phyloP scores from a whole-genome alignment of 306 rosid species.

The Crotalaria pallida region DNA sequence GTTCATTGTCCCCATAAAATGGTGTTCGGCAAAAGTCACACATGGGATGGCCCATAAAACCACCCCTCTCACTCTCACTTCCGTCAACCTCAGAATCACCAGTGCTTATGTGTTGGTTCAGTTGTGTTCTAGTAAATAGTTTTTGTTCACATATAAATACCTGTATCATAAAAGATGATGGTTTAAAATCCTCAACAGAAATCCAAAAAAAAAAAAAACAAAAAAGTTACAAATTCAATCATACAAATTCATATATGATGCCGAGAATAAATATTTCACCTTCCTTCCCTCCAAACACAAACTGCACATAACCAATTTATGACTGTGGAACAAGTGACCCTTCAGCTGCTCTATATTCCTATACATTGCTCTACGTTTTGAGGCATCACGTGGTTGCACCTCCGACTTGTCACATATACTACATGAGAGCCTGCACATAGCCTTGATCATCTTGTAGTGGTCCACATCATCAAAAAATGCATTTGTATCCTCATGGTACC shows the following conservation, averaged over 20 bases:
- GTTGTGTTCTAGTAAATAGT: conserved; percentile 68
- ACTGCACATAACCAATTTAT: conserved; percentile 74
- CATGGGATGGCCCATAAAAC: conserved; percentile 91
- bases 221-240: neutral
- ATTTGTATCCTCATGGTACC: conserved; percentile 76
- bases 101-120: conserved; percentile 71
- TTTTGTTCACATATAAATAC: conserved; percentile 95
- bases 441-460: conserved; percentile 75
- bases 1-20: conserved; percentile 88
- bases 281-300: conserved; percentile 94
- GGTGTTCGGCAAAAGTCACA: conserved; percentile 87
- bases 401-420: conserved; percentile 79
- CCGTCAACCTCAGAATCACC: conserved; percentile 98
- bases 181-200: neutral
- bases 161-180: conserved; percentile 34
- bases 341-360: conserved; percentile 80
- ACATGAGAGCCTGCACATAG: conserved; percentile 77
- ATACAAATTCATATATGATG: conserved; percentile 8
- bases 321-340: conserved; percentile 83
- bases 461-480: conserved; percentile 65
- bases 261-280: conserved; percentile 34
- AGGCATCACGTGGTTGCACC: conserved; percentile 53
- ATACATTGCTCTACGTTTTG: conserved; percentile 58
- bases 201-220: neutral
- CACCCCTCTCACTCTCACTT: conserved; percentile 96